Evolutionary conservation across 108 stramenopile genomes (phyloP).

Genomic region (Fistulifera pelliculosa): DNA sequence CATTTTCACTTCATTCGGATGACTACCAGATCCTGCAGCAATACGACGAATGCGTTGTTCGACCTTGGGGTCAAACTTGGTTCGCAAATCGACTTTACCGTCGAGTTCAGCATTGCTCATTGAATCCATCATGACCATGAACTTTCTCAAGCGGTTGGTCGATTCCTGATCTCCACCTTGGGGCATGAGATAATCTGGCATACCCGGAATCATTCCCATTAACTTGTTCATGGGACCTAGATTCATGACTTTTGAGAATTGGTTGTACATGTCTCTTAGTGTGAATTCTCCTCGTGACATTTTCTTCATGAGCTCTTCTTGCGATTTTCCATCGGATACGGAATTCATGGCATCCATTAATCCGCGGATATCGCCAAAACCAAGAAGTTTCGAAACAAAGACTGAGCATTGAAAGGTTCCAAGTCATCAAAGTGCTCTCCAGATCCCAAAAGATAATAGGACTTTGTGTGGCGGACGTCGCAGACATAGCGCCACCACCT

Average conservation of each 20-base stretch:
- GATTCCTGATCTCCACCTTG: slow-evolving; percentile 57
- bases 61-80: slow-evolving; percentile 34
- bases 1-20: slow-evolving; percentile 78
- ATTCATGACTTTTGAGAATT: slow-evolving; percentile 85
- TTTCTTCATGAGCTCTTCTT: slow-evolving; percentile 78
- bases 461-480: slow-evolving; percentile 90
- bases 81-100: slow-evolving; percentile 75
- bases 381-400: slow-evolving; percentile 88
- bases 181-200: slow-evolving; percentile 74
- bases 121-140: slow-evolving; percentile 93
- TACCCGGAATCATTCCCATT: slow-evolving; percentile 95
- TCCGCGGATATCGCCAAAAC: slow-evolving; percentile 81
- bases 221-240: slow-evolving; percentile 87
- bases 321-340: slow-evolving; percentile 49
- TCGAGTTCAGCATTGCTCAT: slow-evolving; percentile 95
- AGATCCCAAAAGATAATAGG: slow-evolving; percentile 95
- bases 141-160: slow-evolving; percentile 65
- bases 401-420: slow-evolving; percentile 89
- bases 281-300: slow-evolving; percentile 92
- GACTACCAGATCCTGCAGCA: slow-evolving; percentile 86
- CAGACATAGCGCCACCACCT: slow-evolving; percentile 96
- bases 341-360: slow-evolving; percentile 75
- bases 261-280: slow-evolving; percentile 93
- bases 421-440: slow-evolving; percentile 98
- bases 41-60: slow-evolving; percentile 73